Percentiles rank a stretch among this genome's conserved stretches.
Conservation (phyloP, 306 rosid species). For the Prunus mira region DNA sequence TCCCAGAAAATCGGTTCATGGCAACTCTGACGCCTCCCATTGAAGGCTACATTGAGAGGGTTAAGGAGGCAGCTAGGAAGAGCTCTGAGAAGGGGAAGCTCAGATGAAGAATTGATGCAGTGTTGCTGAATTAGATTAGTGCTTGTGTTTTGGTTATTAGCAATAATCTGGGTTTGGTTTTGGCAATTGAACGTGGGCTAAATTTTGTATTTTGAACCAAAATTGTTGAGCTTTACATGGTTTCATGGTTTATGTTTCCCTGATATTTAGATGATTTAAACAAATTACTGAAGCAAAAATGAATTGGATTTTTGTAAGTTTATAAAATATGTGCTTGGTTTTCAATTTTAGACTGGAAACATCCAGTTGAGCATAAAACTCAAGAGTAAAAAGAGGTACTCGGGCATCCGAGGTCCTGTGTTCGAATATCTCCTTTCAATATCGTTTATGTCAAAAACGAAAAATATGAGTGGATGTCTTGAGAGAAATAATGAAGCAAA, state of each 20-base stretch:
- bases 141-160: not conserved
- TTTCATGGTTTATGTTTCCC: not conserved
- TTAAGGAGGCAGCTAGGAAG: constrained; percentile 77
- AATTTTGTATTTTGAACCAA: not conserved
- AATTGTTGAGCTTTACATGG: constrained; percentile 3
- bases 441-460: too few species aligned
- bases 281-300: too few species aligned
- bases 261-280: too few species aligned
- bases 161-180: not conserved
- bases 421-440: too few species aligned
- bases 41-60: constrained; percentile 60
- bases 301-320: too few species aligned
- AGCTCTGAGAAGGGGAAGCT: constrained; percentile 73
- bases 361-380: too few species aligned
- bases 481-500: not conserved
- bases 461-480: too few species aligned
- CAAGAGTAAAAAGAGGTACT: too few species aligned
- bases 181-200: not conserved
- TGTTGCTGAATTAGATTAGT: constrained; percentile 6
- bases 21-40: constrained; percentile 90
- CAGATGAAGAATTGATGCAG: constrained; percentile 25
- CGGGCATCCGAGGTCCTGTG: too few species aligned
- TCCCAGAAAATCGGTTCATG: constrained; percentile 68
- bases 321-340: too few species aligned
- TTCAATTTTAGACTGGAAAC: too few species aligned